These are phyloP conservation scores for Saccharomycopsis babjevae DNA, from an alignment of 805 yeast species.

Conservation along the genomic window DNA sequence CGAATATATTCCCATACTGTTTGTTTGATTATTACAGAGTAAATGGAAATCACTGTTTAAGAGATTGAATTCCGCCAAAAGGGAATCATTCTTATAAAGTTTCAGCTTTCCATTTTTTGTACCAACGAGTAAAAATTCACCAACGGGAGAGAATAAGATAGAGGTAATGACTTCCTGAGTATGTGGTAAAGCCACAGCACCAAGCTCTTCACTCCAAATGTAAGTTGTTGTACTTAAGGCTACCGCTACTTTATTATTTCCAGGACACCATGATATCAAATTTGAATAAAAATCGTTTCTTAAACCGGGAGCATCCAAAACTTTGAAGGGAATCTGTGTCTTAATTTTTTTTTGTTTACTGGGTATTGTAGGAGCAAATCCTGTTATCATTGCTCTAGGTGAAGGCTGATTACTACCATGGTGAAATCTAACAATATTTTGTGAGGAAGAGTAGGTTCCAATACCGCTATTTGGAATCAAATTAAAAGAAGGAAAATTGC, in stretches of 20 bases:
- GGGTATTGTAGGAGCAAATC: background rate
- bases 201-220: slow-evolving; percentile 48
- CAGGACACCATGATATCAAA: slow-evolving; percentile 59
- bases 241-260: slow-evolving; percentile 44
- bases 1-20: slow-evolving; percentile 37
- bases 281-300: slow-evolving; percentile 73
- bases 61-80: slow-evolving; percentile 16
- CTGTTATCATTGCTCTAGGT: slow-evolving; percentile 6
- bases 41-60: background rate
- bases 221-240: slow-evolving; percentile 53
- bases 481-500: background rate
- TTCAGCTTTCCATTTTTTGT: slow-evolving; percentile 46
- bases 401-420: slow-evolving; percentile 16
- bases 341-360: slow-evolving; percentile 25
- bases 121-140: slow-evolving; percentile 42
- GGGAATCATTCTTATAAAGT: slow-evolving; percentile 31
- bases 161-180: slow-evolving; percentile 36
- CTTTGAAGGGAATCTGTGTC: slow-evolving; percentile 37
- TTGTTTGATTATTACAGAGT: background rate
- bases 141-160: slow-evolving; percentile 45
- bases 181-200: slow-evolving; percentile 34
- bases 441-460: background rate
- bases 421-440: slow-evolving; percentile 14
- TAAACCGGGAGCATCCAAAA: slow-evolving; percentile 59
- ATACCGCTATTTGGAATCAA: background rate